phyloP scores from a whole-genome alignment of 768 basidiomycete species.

The Psilocybe cubensis region DNA sequence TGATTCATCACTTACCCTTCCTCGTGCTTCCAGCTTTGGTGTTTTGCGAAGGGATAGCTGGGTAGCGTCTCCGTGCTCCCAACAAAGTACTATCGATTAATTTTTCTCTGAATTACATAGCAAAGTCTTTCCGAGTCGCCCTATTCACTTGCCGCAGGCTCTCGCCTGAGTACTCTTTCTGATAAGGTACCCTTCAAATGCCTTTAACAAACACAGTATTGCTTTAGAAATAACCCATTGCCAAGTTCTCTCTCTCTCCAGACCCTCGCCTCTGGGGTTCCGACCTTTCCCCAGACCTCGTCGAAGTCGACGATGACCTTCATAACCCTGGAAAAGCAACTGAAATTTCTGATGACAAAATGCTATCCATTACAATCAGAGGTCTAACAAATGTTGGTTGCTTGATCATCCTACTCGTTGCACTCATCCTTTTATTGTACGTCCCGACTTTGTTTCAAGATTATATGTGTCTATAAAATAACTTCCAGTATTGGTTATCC shows the following conservation, averaged over 20 bases:
- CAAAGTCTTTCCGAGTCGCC: conserved; percentile 43
- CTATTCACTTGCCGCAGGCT: conserved; percentile 46
- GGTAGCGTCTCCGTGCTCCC: conserved; percentile 23
- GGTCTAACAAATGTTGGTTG: conserved; percentile 78
- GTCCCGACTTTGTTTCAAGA: conserved; percentile 21
- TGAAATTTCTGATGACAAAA: conserved; percentile 29
- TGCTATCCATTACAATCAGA: conserved; percentile 56
- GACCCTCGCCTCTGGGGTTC: conserved; percentile 73
- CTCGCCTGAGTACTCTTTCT: conserved; percentile 45
- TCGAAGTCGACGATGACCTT: conserved; percentile 73
- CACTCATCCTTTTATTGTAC: conserved; percentile 63
- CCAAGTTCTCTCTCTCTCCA: conserved; percentile 63
- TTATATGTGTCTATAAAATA: neutral
- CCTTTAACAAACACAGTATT: neutral
- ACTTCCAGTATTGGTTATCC: conserved; percentile 55
- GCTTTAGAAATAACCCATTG: neutral
- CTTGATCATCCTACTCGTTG: conserved; percentile 53
- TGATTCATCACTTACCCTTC: conserved; percentile 34
- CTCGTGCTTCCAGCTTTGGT: conserved; percentile 36
- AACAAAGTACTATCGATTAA: neutral
- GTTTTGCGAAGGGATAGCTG: conserved; percentile 44
- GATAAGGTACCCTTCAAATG: conserved; percentile 39
- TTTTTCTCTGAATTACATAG: conserved; percentile 15
- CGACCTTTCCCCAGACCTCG: conserved; percentile 52
- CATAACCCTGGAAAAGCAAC: conserved; percentile 61